phyloP scores from a whole-genome alignment of 345 rosid species.

The Citrus sp. region DNA sequence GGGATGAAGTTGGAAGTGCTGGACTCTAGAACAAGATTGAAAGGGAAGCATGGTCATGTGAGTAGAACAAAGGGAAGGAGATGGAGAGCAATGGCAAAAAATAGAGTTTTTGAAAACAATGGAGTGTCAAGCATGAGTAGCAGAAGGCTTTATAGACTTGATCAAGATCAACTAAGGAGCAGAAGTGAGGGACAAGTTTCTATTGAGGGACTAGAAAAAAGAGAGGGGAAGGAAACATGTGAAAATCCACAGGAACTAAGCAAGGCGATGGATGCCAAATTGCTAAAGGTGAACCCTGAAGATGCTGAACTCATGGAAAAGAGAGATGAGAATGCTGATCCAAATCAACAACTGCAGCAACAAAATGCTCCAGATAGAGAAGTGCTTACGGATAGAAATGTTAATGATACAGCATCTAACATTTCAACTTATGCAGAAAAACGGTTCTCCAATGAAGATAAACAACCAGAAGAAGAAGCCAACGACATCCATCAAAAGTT shows the following conservation, averaged over 20 bases:
- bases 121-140: not conserved
- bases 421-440: not conserved
- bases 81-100: slow-evolving; percentile 30
- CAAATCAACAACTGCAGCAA: slow-evolving; percentile 6
- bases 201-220: not conserved
- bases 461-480: slow-evolving; percentile 17
- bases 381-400: not conserved
- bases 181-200: slow-evolving; percentile 14
- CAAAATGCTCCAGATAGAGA: not conserved
- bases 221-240: not conserved
- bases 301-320: slow-evolving; percentile 2
- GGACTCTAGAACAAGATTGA: slow-evolving; percentile 9
- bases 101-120: slow-evolving; percentile 9
- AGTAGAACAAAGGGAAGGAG: slow-evolving; percentile 28
- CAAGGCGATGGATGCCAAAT: slow-evolving; percentile 1
- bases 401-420: not conserved
- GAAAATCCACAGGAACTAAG: not conserved
- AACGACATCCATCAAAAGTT: not conserved
- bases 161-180: not conserved
- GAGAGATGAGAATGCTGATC: not conserved
- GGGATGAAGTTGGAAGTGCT: slow-evolving; percentile 15
- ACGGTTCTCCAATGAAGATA: slow-evolving; percentile 6
- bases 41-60: slow-evolving; percentile 5
- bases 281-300: slow-evolving; percentile 10
- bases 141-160: slow-evolving; percentile 5